Percentiles rank a stretch among this genome's conserved stretches.
Evolutionary conservation across 2,329 filamentous ascomycete genomes (phyloP).

Genomic region (Fusarium irregulare): DNA sequence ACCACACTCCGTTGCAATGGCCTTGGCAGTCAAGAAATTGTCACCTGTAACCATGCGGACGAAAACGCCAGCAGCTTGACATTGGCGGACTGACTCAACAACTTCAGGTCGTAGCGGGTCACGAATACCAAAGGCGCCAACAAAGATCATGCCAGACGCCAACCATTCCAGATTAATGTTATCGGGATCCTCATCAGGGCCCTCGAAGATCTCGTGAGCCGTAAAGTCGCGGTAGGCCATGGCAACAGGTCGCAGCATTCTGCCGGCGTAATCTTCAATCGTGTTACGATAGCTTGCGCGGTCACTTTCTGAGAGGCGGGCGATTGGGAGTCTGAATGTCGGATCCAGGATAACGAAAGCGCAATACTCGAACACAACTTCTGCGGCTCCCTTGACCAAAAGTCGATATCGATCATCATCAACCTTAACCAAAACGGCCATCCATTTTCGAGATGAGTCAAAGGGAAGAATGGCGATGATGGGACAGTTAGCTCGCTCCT

Average conservation of each 20-base stretch:
- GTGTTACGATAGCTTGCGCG: slow-evolving; percentile 49
- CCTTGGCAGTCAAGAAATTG: slow-evolving; percentile 68
- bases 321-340: slow-evolving; percentile 46
- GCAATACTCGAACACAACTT: slow-evolving; percentile 63
- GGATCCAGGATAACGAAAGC: slow-evolving; percentile 59
- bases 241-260: slow-evolving; percentile 79
- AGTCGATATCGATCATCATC: slow-evolving; percentile 60
- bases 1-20: slow-evolving; percentile 72
- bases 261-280: slow-evolving; percentile 67
- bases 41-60: slow-evolving; percentile 69
- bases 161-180: slow-evolving; percentile 53
- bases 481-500: slow-evolving; percentile 60
- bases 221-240: slow-evolving; percentile 80
- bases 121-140: slow-evolving; percentile 75
- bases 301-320: slow-evolving; percentile 48
- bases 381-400: slow-evolving; percentile 68
- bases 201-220: slow-evolving; percentile 72
- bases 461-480: slow-evolving; percentile 64
- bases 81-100: slow-evolving; percentile 67
- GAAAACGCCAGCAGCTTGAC: slow-evolving; percentile 70
- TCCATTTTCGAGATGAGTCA: slow-evolving; percentile 66
- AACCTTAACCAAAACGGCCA: slow-evolving; percentile 65
- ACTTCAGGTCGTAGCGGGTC: slow-evolving; percentile 72
- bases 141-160: slow-evolving; percentile 73
- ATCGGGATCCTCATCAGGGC: slow-evolving; percentile 52